Conservation (phyloP, 2,329 filamentous ascomycete genomes). For the Zymoseptoria ardabiliae region DNA sequence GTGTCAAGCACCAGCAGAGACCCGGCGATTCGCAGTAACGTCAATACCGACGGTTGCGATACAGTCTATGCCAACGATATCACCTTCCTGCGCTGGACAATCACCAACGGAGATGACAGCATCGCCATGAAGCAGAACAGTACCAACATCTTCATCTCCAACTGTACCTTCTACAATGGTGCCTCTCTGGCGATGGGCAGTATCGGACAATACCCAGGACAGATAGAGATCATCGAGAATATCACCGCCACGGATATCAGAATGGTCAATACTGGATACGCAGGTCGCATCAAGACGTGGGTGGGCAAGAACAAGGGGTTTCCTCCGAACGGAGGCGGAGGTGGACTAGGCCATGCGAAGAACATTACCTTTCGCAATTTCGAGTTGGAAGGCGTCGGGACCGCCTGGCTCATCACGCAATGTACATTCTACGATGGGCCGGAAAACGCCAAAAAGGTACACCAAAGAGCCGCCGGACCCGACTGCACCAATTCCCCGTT, state of each 20-base stretch:
- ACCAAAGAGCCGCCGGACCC: conserved; percentile 31
- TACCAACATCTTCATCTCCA: conserved; percentile 46
- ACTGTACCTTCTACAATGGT: conserved; percentile 45
- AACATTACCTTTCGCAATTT: conserved; percentile 34
- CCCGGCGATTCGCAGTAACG: conserved; percentile 16
- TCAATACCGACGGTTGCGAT: conserved; percentile 46
- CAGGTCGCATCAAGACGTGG: conserved; percentile 49
- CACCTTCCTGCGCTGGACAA: conserved; percentile 44
- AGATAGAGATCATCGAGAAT: conserved; percentile 45
- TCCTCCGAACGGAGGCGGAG: conserved; percentile 53
- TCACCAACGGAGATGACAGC: conserved; percentile 48
- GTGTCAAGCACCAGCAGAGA: conserved; percentile 49
- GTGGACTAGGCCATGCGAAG: conserved; percentile 41
- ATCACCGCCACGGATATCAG: conserved; percentile 44
- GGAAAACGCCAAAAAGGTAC: conserved; percentile 25
- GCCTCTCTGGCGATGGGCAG: conserved; percentile 52
- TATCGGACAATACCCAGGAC: conserved; percentile 48
- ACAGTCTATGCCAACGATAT: conserved; percentile 49
- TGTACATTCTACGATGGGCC: conserved; percentile 22
- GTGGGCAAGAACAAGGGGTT: conserved; percentile 39
- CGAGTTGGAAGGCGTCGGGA: conserved; percentile 14
- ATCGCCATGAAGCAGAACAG: conserved; percentile 51
- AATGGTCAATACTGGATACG: conserved; percentile 21
- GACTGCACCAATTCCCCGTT: background rate
- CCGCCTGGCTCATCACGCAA: conserved; percentile 23